These are phyloP conservation scores for Trichoderma hamatum DNA, from an alignment of 2,329 filamentous ascomycete genomes.

Conservation along the genomic window DNA sequence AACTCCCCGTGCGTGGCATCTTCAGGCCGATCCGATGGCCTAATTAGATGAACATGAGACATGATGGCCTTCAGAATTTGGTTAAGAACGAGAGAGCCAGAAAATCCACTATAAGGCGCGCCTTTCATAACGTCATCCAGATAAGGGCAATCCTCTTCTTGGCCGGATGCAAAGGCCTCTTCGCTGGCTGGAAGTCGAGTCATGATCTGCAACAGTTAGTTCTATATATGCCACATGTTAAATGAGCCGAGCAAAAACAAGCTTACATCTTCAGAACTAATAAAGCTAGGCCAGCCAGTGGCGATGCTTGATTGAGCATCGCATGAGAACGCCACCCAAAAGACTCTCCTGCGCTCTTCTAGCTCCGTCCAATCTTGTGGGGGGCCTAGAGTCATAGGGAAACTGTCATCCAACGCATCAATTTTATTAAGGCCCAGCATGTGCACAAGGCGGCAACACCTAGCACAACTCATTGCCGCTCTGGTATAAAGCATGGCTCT, in stretches of 20 bases:
- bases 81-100: constrained; percentile 71
- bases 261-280: constrained; percentile 70
- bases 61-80: constrained; percentile 81
- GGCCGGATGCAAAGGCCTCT: constrained; percentile 70
- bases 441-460: constrained; percentile 69
- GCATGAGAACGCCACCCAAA: constrained; percentile 82
- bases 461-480: constrained; percentile 81
- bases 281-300: constrained; percentile 84
- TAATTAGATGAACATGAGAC: constrained; percentile 76
- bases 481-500: constrained; percentile 83
- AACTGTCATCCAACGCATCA: constrained; percentile 65
- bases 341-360: constrained; percentile 76
- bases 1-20: constrained; percentile 78
- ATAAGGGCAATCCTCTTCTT: constrained; percentile 62
- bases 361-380: constrained; percentile 78
- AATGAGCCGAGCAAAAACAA: background rate
- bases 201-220: constrained; percentile 55
- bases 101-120: constrained; percentile 69
- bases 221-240: background rate
- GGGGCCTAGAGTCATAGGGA: constrained; percentile 73
- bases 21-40: constrained; percentile 69
- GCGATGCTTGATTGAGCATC: constrained; percentile 86
- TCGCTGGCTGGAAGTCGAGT: constrained; percentile 82
- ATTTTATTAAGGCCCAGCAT: constrained; percentile 86
- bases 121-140: constrained; percentile 67